Percentiles rank a stretch among this genome's conserved stretches.
Evolutionary conservation across 768 basidiomycete genomes (phyloP).

Genomic region (Mycena venus): DNA sequence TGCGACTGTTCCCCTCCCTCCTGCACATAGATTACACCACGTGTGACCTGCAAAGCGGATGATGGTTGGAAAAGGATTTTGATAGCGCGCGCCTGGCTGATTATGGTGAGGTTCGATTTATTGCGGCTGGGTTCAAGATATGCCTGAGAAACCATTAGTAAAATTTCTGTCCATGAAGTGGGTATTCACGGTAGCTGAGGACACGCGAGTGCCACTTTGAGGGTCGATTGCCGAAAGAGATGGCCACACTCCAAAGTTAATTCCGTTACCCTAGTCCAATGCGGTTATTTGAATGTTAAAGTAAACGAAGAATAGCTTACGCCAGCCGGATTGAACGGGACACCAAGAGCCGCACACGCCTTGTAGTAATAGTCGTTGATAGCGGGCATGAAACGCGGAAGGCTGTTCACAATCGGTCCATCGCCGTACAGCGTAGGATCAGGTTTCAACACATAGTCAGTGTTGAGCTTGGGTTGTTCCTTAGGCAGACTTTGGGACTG

Average conservation of each 20-base stretch:
- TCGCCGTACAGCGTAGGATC: conserved; percentile 15
- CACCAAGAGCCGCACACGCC: not conserved
- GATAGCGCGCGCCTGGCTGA: conserved; percentile 2
- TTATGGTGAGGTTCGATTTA: not conserved
- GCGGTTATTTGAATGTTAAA: not conserved
- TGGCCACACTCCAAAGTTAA: conserved; percentile 16
- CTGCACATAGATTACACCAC: too few species aligned
- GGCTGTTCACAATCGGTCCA: conserved; percentile 1
- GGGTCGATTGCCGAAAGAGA: conserved; percentile 3
- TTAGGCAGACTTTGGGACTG: conserved; percentile 11
- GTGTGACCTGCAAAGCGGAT: too few species aligned
- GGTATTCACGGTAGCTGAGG: not conserved
- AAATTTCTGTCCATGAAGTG: not conserved
- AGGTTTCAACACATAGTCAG: not conserved
- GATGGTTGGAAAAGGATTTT: too few species aligned
- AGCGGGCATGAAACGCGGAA: conserved; percentile 7
- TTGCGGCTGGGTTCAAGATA: conserved; percentile 3
- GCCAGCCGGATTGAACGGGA: conserved; percentile 12
- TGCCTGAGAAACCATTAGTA: not conserved
- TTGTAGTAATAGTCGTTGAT: conserved; percentile 20
- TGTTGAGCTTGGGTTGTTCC: not conserved
- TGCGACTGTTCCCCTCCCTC: too few species aligned
- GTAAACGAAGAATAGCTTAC: not conserved
- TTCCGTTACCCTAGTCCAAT: not conserved
- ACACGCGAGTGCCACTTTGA: not conserved